Evolutionary conservation across 306 rosid genomes (phyloP).

Genomic region (Carpinus fangiana): DNA sequence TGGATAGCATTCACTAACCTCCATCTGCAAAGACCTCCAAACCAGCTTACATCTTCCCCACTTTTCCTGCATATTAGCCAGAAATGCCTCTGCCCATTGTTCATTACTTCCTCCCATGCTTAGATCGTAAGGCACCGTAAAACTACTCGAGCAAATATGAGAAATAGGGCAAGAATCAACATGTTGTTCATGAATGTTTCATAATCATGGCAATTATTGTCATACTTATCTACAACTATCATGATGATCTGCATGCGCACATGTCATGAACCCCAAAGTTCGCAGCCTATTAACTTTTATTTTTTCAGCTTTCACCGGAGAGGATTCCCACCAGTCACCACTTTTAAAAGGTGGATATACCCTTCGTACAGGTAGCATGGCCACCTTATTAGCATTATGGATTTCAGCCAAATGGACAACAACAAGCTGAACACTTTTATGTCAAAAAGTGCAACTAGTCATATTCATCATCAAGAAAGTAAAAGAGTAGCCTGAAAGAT

Average conservation of each 20-base stretch:
- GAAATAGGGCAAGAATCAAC: slow-evolving; percentile 17
- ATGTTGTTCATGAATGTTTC: not conserved
- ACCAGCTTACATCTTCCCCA: slow-evolving; percentile 67
- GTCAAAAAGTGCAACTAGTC: too few species aligned
- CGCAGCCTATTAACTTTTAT: too few species aligned
- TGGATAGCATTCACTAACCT: slow-evolving; percentile 67
- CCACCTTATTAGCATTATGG: not conserved
- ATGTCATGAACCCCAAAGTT: not conserved
- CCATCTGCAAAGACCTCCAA: slow-evolving; percentile 73
- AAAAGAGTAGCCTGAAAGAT: not conserved
- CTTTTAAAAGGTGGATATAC: too few species aligned
- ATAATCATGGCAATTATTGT: not conserved
- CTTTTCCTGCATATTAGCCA: slow-evolving; percentile 58
- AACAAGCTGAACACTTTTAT: not conserved
- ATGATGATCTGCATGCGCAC: too few species aligned
- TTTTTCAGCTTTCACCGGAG: too few species aligned
- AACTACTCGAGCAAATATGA: slow-evolving; percentile 46
- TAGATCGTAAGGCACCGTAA: slow-evolving; percentile 76
- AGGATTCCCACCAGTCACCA: too few species aligned
- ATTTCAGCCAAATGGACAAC: not conserved
- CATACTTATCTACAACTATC: not conserved
- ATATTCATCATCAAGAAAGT: not conserved
- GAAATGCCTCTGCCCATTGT: slow-evolving; percentile 66
- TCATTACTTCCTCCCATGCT: slow-evolving; percentile 76
- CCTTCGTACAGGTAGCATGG: not conserved